Percentiles rank a stretch among this genome's conserved stretches.
phyloP scores from a whole-genome alignment of 441 rosid species.

The Adansonia rubrostipa region DNA sequence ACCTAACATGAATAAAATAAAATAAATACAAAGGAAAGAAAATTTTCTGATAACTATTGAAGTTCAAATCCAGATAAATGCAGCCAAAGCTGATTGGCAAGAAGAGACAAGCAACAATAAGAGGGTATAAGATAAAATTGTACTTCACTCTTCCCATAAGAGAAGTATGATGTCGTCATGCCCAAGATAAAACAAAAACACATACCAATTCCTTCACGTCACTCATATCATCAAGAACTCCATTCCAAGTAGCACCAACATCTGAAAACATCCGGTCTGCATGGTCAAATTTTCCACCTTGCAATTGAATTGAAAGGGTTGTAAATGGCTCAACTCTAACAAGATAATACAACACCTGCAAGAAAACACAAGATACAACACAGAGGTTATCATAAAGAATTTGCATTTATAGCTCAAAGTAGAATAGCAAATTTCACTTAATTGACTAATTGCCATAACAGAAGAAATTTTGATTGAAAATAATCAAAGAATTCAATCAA shows the following conservation, averaged over 20 bases:
- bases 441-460: slow-evolving; percentile 17
- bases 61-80: slow-evolving; percentile 24
- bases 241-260: slow-evolving; percentile 93
- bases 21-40: slow-evolving; percentile 21
- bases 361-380: slow-evolving; percentile 35
- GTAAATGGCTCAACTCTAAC: slow-evolving; percentile 97
- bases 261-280: slow-evolving; percentile 99
- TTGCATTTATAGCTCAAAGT: slow-evolving; percentile 23
- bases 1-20: slow-evolving; percentile 55
- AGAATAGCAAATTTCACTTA: slow-evolving; percentile 16
- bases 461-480: not conserved
- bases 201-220: slow-evolving; percentile 99
- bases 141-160: slow-evolving; percentile 2
- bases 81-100: slow-evolving; percentile 11
- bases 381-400: slow-evolving; percentile 27
- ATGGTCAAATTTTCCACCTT: slow-evolving; percentile 99
- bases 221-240: slow-evolving; percentile 99
- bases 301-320: slow-evolving; percentile 94
- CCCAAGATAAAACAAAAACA: slow-evolving; percentile 31
- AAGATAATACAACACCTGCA: slow-evolving; percentile 94
- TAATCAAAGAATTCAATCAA: slow-evolving; percentile 5
- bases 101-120: slow-evolving; percentile 29
- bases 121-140: slow-evolving; percentile 9
- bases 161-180: slow-evolving; percentile 22
- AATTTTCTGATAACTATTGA: slow-evolving; percentile 18